A percentile compares a stretch with the other conserved stretches of the same genome.
These are phyloP conservation scores for Colletotrichum graminicola DNA, from an alignment of 2,329 filamentous ascomycete species.

Conservation along the genomic window DNA sequence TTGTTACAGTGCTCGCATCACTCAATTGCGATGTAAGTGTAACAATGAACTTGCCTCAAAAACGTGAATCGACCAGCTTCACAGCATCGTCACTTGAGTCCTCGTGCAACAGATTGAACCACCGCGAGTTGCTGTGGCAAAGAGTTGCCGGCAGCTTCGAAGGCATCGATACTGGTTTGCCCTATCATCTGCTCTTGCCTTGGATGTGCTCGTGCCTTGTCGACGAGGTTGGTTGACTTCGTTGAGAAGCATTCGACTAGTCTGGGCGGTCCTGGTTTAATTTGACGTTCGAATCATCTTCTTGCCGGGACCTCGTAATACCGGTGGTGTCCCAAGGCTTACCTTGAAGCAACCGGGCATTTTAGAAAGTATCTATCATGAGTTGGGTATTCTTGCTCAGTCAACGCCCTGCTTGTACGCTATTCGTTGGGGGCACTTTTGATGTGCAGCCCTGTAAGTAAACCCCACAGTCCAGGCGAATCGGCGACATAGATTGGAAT, in stretches of 20 bases:
- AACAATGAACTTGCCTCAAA: not conserved
- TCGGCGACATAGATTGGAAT: not conserved
- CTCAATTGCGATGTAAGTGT: not conserved
- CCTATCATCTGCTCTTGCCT: not conserved
- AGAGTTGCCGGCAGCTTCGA: not conserved
- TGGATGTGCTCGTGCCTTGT: not conserved
- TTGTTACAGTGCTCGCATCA: not conserved
- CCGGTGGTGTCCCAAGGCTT: not conserved
- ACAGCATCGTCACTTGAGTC: not conserved
- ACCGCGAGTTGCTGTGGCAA: not conserved
- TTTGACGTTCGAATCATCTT: not conserved
- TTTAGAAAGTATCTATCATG: not conserved
- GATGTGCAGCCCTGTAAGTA: constrained; percentile 11
- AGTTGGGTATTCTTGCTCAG: not conserved
- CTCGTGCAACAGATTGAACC: not conserved
- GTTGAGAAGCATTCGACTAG: not conserved
- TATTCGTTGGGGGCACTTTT: not conserved
- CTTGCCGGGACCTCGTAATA: not conserved
- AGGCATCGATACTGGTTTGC: not conserved
- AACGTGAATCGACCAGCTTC: not conserved
- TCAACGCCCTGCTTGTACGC: not conserved
- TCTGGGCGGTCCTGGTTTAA: not conserved
- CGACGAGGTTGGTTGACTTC: not conserved
- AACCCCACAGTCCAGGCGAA: constrained; percentile 1
- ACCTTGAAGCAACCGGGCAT: not conserved